Conservation (phyloP, 805 yeast genomes). For the Sugiyamaella mastotermitis region DNA sequence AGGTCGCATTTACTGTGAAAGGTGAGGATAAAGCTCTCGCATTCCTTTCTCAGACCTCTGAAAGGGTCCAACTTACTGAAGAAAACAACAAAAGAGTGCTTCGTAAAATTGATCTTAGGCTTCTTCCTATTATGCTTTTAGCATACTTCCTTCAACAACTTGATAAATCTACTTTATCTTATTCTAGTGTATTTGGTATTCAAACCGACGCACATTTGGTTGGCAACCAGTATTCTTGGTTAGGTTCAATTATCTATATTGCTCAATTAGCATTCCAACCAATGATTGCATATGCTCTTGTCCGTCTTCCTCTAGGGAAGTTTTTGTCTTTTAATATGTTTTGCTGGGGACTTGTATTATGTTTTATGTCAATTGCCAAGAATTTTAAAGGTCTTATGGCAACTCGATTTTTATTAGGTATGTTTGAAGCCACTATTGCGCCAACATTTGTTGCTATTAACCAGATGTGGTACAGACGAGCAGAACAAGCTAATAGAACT, state of each 20-base stretch:
- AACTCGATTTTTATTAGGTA: slow-evolving; percentile 14
- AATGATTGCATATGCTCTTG: slow-evolving; percentile 39
- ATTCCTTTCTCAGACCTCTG: no score
- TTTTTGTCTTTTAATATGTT: slow-evolving; percentile 16
- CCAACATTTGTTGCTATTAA: slow-evolving; percentile 55
- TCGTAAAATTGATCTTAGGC: slow-evolving; percentile 11
- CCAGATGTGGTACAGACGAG: slow-evolving; percentile 46
- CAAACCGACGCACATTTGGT: slow-evolving; percentile 35
- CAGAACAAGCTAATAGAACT: slow-evolving; percentile 46
- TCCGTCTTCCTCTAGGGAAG: slow-evolving; percentile 18
- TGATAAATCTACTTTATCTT: slow-evolving; percentile 49
- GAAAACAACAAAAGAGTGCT: background rate
- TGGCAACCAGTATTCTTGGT: slow-evolving; percentile 39
- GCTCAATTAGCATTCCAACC: slow-evolving; percentile 43
- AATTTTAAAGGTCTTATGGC: slow-evolving; percentile 13
- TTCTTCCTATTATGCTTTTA: slow-evolving; percentile 14
- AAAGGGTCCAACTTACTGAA: no score
- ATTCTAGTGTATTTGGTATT: slow-evolving; percentile 47
- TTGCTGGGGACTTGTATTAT: slow-evolving; percentile 18
- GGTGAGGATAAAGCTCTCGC: no score
- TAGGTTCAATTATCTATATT: slow-evolving; percentile 39
- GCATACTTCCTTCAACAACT: slow-evolving; percentile 15
- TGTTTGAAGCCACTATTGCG: slow-evolving; percentile 15
- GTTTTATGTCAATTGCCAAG: slow-evolving; percentile 15
- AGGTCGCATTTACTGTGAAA: no score